These are phyloP conservation scores for Ganoderma boninense DNA, from an alignment of 1,284 basidiomycete genomes.

Conservation along the genomic window DNA sequence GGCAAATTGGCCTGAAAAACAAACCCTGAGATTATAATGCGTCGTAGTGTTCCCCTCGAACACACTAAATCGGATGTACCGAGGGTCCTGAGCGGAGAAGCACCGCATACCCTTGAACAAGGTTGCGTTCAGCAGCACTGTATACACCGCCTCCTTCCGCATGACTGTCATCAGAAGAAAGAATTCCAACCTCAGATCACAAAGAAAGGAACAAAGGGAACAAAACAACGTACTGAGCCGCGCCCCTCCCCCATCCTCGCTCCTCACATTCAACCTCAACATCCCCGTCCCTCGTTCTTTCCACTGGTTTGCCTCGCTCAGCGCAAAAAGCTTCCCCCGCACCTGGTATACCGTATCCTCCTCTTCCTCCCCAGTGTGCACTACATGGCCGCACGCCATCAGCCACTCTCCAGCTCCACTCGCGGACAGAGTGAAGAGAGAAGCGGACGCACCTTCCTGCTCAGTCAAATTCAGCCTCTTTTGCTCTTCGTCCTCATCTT, in stretches of 20 bases:
- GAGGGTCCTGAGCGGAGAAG: slow-evolving; percentile 78
- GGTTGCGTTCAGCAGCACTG: slow-evolving; percentile 85
- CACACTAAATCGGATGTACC: slow-evolving; percentile 82
- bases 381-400: slow-evolving; percentile 49
- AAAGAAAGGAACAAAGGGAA: background rate
- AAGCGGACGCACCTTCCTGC: slow-evolving; percentile 68
- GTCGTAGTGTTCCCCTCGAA: slow-evolving; percentile 71
- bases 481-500: slow-evolving; percentile 60
- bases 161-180: slow-evolving; percentile 69
- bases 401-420: slow-evolving; percentile 3
- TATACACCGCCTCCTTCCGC: slow-evolving; percentile 93
- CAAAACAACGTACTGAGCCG: slow-evolving; percentile 67
- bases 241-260: slow-evolving; percentile 72
- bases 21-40: slow-evolving; percentile 83
- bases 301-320: slow-evolving; percentile 78
- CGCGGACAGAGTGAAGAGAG: background rate
- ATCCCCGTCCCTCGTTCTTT: slow-evolving; percentile 89
- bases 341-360: slow-evolving; percentile 88
- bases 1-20: slow-evolving; percentile 36
- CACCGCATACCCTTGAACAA: slow-evolving; percentile 90
- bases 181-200: background rate
- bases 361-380: slow-evolving; percentile 91
- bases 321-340: slow-evolving; percentile 85
- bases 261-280: slow-evolving; percentile 82
- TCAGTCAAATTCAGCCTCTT: slow-evolving; percentile 62